Percentiles rank a stretch among this genome's conserved stretches.
These are phyloP conservation scores for Oryza meyeriana DNA, from an alignment of 176 grass and related monocot genomes.

Conservation along the genomic window DNA sequence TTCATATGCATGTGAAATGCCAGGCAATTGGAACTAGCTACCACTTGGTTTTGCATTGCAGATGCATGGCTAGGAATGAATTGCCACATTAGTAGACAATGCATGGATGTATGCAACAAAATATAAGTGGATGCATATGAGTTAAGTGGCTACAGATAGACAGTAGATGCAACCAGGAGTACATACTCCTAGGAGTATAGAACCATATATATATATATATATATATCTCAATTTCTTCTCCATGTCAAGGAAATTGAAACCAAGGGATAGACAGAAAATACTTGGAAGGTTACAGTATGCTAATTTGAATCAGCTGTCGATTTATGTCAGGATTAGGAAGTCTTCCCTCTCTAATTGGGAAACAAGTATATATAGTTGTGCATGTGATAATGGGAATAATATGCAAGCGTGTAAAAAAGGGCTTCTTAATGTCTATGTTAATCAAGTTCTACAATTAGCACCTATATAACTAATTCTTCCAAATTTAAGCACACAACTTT, in stretches of 20 bases:
- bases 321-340: background rate
- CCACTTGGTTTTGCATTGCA: background rate
- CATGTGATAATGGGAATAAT: constrained; percentile 30
- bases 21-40: constrained; percentile 35
- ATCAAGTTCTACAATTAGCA: background rate
- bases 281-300: background rate
- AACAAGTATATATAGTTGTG: background rate
- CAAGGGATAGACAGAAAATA: background rate
- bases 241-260: constrained; percentile 8
- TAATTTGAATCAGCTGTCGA: background rate
- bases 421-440: background rate
- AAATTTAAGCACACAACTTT: background rate
- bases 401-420: background rate
- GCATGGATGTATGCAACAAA: constrained; percentile 16
- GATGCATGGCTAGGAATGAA: background rate
- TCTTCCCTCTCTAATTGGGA: background rate
- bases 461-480: background rate
- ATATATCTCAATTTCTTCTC: background rate
- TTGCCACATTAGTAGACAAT: background rate
- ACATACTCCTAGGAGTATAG: too few species aligned
- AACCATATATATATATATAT: background rate
- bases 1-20: constrained; percentile 18
- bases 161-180: too few species aligned
- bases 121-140: background rate
- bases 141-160: too few species aligned